phyloP scores from a whole-genome alignment of 2,329 filamentous ascomycete species.

The Cadophora sp. region DNA sequence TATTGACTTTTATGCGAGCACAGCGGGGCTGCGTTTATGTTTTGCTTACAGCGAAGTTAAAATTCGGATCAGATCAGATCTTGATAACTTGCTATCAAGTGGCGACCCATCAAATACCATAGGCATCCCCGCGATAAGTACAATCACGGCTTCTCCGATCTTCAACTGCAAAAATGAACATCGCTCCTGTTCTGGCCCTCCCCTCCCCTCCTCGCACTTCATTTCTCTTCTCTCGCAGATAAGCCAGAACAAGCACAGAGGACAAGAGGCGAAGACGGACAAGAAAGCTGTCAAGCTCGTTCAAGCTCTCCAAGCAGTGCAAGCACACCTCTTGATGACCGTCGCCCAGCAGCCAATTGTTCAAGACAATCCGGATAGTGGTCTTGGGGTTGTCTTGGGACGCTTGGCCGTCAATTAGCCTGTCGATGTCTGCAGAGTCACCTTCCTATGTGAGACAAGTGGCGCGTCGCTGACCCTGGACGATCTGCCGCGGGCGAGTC shows the following conservation, averaged over 20 bases:
- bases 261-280: slow-evolving; percentile 10
- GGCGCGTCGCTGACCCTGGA: background rate
- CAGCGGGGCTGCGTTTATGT: background rate
- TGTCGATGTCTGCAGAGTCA: slow-evolving; percentile 3
- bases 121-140: no score
- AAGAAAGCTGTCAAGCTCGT: slow-evolving; percentile 12
- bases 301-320: slow-evolving; percentile 13
- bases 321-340: background rate
- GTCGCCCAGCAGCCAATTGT: slow-evolving; percentile 8
- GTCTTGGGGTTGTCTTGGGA: slow-evolving; percentile 8
- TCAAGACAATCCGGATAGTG: background rate
- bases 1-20: no score
- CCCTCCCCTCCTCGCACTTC: background rate
- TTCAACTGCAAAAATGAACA: background rate
- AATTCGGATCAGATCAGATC: background rate
- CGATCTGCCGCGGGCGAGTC: background rate
- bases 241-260: slow-evolving; percentile 7
- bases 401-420: slow-evolving; percentile 2
- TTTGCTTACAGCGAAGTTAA: background rate
- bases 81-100: background rate
- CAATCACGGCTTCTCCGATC: background rate
- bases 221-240: background rate
- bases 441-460: slow-evolving; percentile 22
- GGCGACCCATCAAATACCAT: background rate
- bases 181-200: background rate